Evolutionary conservation across 1,139 yeast genomes (phyloP).

Genomic region (Yamadazyma friedrichii): DNA sequence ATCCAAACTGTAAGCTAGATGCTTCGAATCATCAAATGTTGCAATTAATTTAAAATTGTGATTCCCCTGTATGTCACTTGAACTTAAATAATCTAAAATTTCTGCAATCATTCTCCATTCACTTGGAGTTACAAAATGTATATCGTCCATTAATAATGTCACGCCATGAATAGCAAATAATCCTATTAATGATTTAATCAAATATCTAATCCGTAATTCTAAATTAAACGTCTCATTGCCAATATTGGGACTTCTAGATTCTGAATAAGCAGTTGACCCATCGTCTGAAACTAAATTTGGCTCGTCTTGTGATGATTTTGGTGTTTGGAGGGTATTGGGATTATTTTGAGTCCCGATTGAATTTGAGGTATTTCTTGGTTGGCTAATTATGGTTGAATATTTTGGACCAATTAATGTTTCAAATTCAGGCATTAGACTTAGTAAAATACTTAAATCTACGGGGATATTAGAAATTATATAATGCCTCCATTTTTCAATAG

Average conservation of each 20-base stretch:
- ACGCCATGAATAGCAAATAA: conserved; percentile 44
- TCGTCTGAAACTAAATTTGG: not conserved
- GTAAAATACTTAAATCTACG: conserved; percentile 43
- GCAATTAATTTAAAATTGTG: conserved; percentile 5
- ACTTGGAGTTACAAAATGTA: conserved; percentile 41
- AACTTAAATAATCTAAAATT: conserved; percentile 22
- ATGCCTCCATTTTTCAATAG: conserved; percentile 44
- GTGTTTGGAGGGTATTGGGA: not conserved
- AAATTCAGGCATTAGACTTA: conserved; percentile 46
- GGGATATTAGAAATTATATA: conserved; percentile 38
- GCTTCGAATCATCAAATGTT: conserved; percentile 4
- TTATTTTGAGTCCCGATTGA: not conserved
- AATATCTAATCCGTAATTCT: conserved; percentile 44
- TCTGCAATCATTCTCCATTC: conserved; percentile 33
- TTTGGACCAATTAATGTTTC: conserved; percentile 44
- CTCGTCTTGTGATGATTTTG: not conserved
- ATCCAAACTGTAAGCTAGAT: conserved; percentile 1
- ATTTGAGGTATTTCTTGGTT: not conserved
- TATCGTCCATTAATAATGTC: conserved; percentile 48
- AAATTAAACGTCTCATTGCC: conserved; percentile 21
- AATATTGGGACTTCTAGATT: not conserved
- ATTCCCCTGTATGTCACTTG: conserved; percentile 18
- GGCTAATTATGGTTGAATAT: conserved; percentile 23
- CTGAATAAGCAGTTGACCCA: not conserved
- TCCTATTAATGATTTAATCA: conserved; percentile 42